These are phyloP conservation scores for Ploettnerulaceae sp. DNA, from an alignment of 2,329 filamentous ascomycete genomes.

Conservation along the genomic window DNA sequence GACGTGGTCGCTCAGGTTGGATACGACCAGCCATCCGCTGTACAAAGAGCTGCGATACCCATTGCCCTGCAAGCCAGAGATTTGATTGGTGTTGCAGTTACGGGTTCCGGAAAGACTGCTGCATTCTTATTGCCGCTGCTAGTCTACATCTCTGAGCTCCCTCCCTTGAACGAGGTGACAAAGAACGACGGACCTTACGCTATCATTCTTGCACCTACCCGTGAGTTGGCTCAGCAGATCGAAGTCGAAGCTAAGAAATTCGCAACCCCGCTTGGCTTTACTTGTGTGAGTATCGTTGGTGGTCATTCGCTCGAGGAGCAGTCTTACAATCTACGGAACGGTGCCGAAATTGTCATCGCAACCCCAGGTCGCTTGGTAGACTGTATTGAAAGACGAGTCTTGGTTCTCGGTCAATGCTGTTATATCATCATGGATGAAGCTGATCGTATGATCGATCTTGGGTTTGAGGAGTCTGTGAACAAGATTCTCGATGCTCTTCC, in stretches of 20 bases:
- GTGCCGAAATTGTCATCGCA: conserved; percentile 97
- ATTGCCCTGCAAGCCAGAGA: conserved; percentile 90
- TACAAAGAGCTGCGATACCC: conserved; percentile 91
- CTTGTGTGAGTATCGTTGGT: conserved; percentile 95
- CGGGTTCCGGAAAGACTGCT: conserved; percentile 96
- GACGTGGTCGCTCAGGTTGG: conserved; percentile 80
- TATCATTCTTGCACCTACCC: conserved; percentile 93
- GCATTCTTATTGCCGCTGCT: conserved; percentile 88
- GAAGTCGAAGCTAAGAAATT: conserved; percentile 93
- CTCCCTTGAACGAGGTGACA: conserved; percentile 75
- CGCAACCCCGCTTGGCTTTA: conserved; percentile 83
- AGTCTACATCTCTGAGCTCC: conserved; percentile 89
- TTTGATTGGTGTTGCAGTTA: conserved; percentile 96
- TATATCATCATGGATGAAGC: conserved; percentile 99
- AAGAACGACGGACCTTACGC: conserved; percentile 95
- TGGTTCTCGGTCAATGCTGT: conserved; percentile 93
- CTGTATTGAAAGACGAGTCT: conserved; percentile 86
- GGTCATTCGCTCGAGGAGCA: conserved; percentile 94
- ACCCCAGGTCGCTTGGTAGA: conserved; percentile 95
- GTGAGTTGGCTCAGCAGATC: conserved; percentile 96
- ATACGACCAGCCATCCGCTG: conserved; percentile 85
- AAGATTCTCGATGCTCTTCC: conserved; percentile 95
- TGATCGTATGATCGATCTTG: conserved; percentile 97
- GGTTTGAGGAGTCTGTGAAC: conserved; percentile 96
- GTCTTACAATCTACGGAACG: conserved; percentile 81